Evolutionary conservation across 2,329 filamentous ascomycete species (phyloP), one percentile per base, ranked within the genome.

Genomic region (Emmonsiellopsis sp.): DNA sequence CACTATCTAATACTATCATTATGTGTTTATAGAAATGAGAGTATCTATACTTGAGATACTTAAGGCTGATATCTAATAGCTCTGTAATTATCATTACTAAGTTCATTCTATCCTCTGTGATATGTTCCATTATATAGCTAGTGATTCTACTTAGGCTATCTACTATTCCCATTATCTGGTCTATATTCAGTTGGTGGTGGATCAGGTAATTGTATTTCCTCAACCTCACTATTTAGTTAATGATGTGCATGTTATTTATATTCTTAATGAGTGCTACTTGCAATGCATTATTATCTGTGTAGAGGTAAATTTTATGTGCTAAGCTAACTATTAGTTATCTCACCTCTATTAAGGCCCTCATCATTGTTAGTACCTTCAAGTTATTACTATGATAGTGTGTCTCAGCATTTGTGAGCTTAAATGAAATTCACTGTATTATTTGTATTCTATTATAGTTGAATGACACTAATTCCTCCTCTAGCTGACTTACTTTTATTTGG

Each of bases 51-150:
- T 17, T 17, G 2, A 17, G 2, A 17, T 17, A 17, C 17, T 17
- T 17, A 0, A 2, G 2, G 17, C 17, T 17, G 17, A 17, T 17
- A 17, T 2, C 17, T 17, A 2, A 17, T 2, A 17, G 17, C 17
- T 17, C 17, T 17, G 2, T 17, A 2, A 17, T 17, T 17, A 0
- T 0, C 0, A 17, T 17, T 17, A 17, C 0, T 0, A 17, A 17
- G 17, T 17, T 17, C 2, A 17, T 17, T 2, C 17, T 17, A 17
- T 17, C 2, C 17, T 17, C 17, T 2, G 2, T 0, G 0, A 17
- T 17, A 17, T 17, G 0, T 17, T 17, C 0, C 17, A 17, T 17
- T 17, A 17, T 17, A 17, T 17, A 17, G 17, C 17, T 17, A 2
- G 17, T 17, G 17, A 17, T 17, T 17, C 2, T 17, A 2, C 17